Conservation (phyloP, 306 rosid genomes). For the Citrullus mucosospermus region DNA sequence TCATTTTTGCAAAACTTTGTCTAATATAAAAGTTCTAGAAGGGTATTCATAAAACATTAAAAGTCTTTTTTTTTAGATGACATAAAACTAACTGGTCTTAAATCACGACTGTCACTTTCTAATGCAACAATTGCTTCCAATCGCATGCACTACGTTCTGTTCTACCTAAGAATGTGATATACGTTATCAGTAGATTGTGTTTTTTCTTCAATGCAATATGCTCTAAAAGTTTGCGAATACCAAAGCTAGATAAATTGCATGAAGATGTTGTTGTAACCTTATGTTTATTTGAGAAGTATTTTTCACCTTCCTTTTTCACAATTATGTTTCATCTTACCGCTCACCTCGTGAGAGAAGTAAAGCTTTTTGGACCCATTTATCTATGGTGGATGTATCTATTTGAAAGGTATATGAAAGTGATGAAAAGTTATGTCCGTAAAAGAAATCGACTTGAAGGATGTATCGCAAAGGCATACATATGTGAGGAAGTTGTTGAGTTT, state of each 20-base stretch:
- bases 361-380: too few species aligned
- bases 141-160: not conserved
- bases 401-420: not conserved
- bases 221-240: too few species aligned
- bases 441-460: not conserved
- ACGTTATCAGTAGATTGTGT: too few species aligned
- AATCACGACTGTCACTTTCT: not conserved
- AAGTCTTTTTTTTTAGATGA: not conserved
- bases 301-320: not conserved
- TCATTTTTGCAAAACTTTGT: too few species aligned
- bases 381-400: too few species aligned
- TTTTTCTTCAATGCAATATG: too few species aligned
- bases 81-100: not conserved
- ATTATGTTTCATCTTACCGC: too few species aligned
- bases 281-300: not conserved
- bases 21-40: not conserved
- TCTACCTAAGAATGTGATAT: too few species aligned
- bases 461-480: too few species aligned
- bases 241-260: not conserved
- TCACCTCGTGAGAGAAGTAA: too few species aligned
- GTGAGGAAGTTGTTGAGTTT: too few species aligned
- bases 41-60: too few species aligned
- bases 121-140: not conserved
- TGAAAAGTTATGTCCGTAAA: not conserved
- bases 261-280: not conserved